A percentile compares a stretch with the other conserved stretches of the same genome.
These are phyloP conservation scores for Bryoglossum gracile DNA, from an alignment of 495 filamentous ascomycete species.

Conservation along the genomic window DNA sequence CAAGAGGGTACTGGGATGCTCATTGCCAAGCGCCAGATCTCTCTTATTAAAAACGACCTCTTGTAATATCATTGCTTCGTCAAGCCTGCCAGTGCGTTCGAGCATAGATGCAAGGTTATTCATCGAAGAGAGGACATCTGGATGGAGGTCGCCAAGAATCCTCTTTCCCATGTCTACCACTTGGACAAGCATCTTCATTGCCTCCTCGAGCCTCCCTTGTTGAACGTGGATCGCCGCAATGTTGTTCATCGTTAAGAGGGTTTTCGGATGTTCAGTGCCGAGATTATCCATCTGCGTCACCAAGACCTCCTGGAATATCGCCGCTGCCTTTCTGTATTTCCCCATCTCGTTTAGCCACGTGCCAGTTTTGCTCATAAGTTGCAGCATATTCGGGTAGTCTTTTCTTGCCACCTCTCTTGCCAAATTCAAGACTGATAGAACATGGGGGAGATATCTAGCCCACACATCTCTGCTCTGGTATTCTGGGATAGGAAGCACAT, in stretches of 20 bases:
- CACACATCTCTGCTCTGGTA: too few relatives aligned
- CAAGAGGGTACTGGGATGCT: neutral
- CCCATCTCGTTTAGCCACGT: too few relatives aligned
- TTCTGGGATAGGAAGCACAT: too few relatives aligned
- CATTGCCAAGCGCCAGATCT: neutral
- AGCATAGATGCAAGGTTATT: neutral
- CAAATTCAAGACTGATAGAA: too few relatives aligned
- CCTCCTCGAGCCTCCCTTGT: slow-evolving; percentile 9
- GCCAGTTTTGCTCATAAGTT: too few relatives aligned
- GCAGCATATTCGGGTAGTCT: too few relatives aligned
- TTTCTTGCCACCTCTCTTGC: too few relatives aligned
- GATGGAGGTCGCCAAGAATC: neutral
- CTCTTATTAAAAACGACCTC: neutral
- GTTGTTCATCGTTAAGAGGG: slow-evolving; percentile 27
- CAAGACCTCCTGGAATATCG: slow-evolving; percentile 17
- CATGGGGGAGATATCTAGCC: too few relatives aligned
- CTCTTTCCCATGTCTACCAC: neutral
- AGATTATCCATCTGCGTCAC: slow-evolving; percentile 15
- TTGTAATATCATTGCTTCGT: neutral
- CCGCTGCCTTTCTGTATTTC: slow-evolving; percentile 23
- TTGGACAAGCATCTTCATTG: neutral
- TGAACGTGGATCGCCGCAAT: slow-evolving; percentile 25
- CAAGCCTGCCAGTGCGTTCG: neutral
- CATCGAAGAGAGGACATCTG: neutral
- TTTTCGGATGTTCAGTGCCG: slow-evolving; percentile 29